These are phyloP conservation scores for cucumber (Cucumis sativus) DNA, from an alignment of 306 rosid genomes.

Conservation along the genomic window Cucumber_9930_V3 NC_026656.2:23536001-23536500, in stretches of 20 bases:
- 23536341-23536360: too few relatives aligned
- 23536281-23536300: neutral
- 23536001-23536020: constrained; percentile 58
- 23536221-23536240: too few relatives aligned
- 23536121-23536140: neutral
- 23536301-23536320: neutral
- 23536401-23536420: constrained; percentile 84
- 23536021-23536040: constrained; percentile 80
- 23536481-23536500: neutral
- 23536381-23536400: constrained; percentile 43
- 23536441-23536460: neutral
- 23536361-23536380: constrained; percentile 77
- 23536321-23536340: too few relatives aligned
- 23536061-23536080: constrained; percentile 85
- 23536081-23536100: constrained; percentile 67
- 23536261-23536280: neutral
- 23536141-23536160: neutral
- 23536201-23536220: too few relatives aligned
- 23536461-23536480: neutral
- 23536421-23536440: constrained; percentile 54
- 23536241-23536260: too few relatives aligned
- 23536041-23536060: constrained; percentile 59
- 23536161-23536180: neutral
- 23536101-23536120: neutral
- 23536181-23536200: too few relatives aligned